These are phyloP conservation scores for Cenococcum geophilum DNA, from an alignment of 495 filamentous ascomycete genomes.

Conservation along the genomic window DNA sequence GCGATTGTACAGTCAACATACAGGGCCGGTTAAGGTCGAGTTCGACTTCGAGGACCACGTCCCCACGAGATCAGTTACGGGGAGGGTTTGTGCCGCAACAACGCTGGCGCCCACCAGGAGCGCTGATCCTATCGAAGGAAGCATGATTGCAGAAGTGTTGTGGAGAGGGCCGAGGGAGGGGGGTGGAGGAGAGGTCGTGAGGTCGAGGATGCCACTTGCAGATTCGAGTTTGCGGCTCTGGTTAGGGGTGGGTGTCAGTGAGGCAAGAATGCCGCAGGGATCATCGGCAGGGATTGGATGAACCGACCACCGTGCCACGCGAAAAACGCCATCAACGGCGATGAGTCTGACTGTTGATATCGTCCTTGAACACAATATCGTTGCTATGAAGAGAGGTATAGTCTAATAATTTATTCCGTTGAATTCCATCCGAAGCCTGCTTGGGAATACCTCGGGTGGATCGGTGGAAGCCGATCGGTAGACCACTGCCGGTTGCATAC, in stretches of 20 bases:
- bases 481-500: neutral
- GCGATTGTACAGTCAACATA: slow-evolving; percentile 41
- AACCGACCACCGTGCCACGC: neutral
- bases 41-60: slow-evolving; percentile 76
- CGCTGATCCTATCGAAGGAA: slow-evolving; percentile 15
- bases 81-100: slow-evolving; percentile 33
- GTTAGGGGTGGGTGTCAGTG: slow-evolving; percentile 11
- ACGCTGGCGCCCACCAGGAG: slow-evolving; percentile 18
- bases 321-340: slow-evolving; percentile 6
- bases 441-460: too few species aligned
- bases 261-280: slow-evolving; percentile 23
- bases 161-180: neutral
- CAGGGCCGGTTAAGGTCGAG: slow-evolving; percentile 66
- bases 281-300: slow-evolving; percentile 6
- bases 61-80: slow-evolving; percentile 52
- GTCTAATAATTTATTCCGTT: too few species aligned
- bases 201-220: neutral
- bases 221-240: slow-evolving; percentile 4
- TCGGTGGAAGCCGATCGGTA: too few species aligned
- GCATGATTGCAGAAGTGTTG: slow-evolving; percentile 17
- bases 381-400: neutral
- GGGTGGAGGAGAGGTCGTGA: slow-evolving; percentile 10
- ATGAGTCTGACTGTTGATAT: neutral
- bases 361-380: neutral
- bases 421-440: too few species aligned